Base-by-base conservation (phyloP, 495 filamentous ascomycete genomes). In the Thermochaetoides thermophila region DNA sequence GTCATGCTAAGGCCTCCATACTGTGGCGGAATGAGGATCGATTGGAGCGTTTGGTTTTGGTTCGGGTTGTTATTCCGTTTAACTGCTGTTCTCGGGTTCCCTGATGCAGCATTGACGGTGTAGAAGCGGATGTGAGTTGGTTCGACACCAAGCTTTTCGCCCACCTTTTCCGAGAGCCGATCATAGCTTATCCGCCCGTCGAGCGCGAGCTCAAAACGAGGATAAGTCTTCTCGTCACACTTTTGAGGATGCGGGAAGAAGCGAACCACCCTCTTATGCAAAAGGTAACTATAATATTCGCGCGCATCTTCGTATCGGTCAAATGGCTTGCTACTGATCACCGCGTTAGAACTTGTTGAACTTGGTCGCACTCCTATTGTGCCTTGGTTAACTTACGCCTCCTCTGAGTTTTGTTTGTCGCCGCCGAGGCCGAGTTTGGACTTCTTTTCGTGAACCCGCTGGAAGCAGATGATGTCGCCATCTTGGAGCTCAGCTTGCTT, bases 391-490 rank as follows among this genome's bases (percentile, higher is more conserved):
- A 49, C 52, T 38, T 41, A 52, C 48, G 43, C 21, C 29, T 60
- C 50, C n/a, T 56, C 48, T 0, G 44, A 32, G n/a, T 40, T 24
- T 16, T 44, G 36, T 32, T 32, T 43, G 17, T 46, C 46, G 23
- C 24, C 33, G 4, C 44, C 37, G 17, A 60, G 35, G 15, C 46
- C 53, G 18, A 48, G 50, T 40, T 62, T 69, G 10, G 11, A 6
- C 21, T 24, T 24, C 6, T 48, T 44, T 34, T 69, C 64, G 6
- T 74, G 50, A 10, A 63, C 46, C 36, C 67, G 69, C 55, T 95
- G 87, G 60, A 96, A 94, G 43, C 85, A 93, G 19, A 99, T 72
- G 44, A 99, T 94, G 50, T 99, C 89, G 25, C 89, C 89, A 49
- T 96, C 86, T 48, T 95, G 87, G 26, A 99, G 82, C 53, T 99